Evolutionary conservation across 1,284 basidiomycete species (phyloP).

Genomic region (Blastosporella zonata): DNA sequence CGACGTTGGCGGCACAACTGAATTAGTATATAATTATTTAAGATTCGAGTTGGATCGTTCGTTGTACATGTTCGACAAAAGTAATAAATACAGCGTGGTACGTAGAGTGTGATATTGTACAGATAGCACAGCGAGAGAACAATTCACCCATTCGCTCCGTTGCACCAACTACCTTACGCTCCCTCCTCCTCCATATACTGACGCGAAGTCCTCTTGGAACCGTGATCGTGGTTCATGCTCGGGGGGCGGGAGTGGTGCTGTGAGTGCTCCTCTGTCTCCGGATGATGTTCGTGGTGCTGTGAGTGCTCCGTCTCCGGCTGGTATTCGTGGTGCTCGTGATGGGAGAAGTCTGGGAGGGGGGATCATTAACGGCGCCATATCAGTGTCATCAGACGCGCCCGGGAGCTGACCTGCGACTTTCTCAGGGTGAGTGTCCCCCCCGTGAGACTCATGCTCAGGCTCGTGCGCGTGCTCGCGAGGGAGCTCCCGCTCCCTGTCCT

Average conservation of each 20-base stretch:
- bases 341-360: constrained; percentile 20
- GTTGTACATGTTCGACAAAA: not conserved
- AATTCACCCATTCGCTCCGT: not conserved
- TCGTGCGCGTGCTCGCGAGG: constrained; percentile 1
- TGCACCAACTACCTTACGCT: constrained; percentile 7
- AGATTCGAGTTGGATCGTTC: no score
- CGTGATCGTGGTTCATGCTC: constrained; percentile 20
- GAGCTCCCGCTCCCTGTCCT: not conserved
- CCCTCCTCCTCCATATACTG: constrained; percentile 14
- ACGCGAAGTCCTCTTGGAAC: constrained; percentile 22
- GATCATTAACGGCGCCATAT: constrained; percentile 25
- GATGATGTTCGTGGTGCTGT: not conserved
- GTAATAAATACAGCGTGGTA: not conserved
- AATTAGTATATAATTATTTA: no score
- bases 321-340: constrained; percentile 2
- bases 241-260: constrained; percentile 11
- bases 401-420: constrained; percentile 18
- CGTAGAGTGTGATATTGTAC: not conserved
- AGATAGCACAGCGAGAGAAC: not conserved
- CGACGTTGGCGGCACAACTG: no score
- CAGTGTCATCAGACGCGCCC: constrained; percentile 20
- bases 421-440: constrained; percentile 6
- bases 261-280: constrained; percentile 2
- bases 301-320: constrained; percentile 2
- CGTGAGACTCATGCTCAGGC: not conserved